Base-by-base conservation (phyloP, 192 early-diverging fungal genomes). In the Podila horticola region DNA sequence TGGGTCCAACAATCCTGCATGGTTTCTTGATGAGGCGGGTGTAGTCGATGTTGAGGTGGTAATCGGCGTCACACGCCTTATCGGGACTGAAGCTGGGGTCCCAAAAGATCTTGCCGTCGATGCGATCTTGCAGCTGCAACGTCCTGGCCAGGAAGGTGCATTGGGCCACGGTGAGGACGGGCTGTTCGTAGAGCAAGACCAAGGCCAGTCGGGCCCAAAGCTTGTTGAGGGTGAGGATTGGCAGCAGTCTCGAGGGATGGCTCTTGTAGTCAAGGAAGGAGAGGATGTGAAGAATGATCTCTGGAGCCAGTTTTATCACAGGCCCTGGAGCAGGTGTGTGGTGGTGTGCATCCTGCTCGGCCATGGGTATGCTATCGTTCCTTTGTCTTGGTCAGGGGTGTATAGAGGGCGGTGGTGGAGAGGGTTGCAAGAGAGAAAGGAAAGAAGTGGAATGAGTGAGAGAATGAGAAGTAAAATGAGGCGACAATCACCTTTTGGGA, bases 191-290 rank as follows among this genome's bases (percentile, higher is more conserved):
- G 31, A 81, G 59, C 9, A 64, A 29, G 10, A 64, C 62, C 11
- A 81, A 61, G 7, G 77, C 77, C 2, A 73, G 66, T 9, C 71
- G 48, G 11, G 77, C 77, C 77, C 77, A 81, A 19, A 19, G 29
- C 71, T 73, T 81, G 66, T 62, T 65, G 33, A 81, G 55, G 13
- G 77, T 81, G 5, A 81, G 62, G 71, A 81, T 81, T 11, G 77
- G 71, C 19, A 22, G 24, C 0, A 81, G 67, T 11, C 58, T 15
- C 3, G 71, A 59, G 20, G 77, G 71, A 4, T 50, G 28, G 38
- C n/a, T 69, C 33, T 8, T 29, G 48, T 34, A 49, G 24, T 57
- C 50, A 28, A 81, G 57, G 67, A 61, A 73, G 57, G 65, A 68
- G n/a, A 81, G 71, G 48, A 81, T 73, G 30, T 69, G 67, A 28